phyloP scores from a whole-genome alignment of 164 flowering plant species.

The Chimonanthus praecox region DNA sequence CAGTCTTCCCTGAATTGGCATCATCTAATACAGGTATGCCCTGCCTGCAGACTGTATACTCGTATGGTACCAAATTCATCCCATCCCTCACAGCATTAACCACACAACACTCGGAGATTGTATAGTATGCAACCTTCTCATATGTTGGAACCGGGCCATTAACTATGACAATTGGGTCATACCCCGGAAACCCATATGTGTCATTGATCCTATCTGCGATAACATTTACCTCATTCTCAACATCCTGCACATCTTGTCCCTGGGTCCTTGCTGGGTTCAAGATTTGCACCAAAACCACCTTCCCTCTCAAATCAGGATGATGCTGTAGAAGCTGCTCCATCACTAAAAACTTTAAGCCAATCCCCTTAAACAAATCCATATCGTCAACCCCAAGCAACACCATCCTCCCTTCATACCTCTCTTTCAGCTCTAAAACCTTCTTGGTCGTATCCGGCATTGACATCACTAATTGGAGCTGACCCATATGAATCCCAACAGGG shows the following conservation, averaged over 20 bases:
- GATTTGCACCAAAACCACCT: conserved; percentile 50
- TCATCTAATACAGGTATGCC: conserved; percentile 1
- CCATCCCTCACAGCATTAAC: conserved; percentile 21
- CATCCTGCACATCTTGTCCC: conserved; percentile 42
- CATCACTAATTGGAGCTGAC: conserved; percentile 12
- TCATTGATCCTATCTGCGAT: conserved; percentile 12
- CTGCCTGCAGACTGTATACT: conserved; percentile 17
- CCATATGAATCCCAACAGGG: conserved; percentile 18
- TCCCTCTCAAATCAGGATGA: conserved; percentile 22
- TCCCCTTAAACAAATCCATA: conserved; percentile 59
- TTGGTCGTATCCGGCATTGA: neutral
- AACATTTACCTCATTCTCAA: conserved; percentile 20
- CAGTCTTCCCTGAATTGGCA: neutral
- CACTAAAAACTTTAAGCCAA: conserved; percentile 51
- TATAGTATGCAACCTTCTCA: conserved; percentile 43
- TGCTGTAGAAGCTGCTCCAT: conserved; percentile 33
- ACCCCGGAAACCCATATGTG: conserved; percentile 28
- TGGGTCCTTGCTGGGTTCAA: conserved; percentile 45
- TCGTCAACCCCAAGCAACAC: conserved; percentile 50
- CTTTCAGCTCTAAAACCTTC: conserved; percentile 9
- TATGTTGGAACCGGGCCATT: conserved; percentile 23
- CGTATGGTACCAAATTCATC: conserved; percentile 17
- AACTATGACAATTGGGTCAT: conserved; percentile 40
- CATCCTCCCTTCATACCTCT: conserved; percentile 11
- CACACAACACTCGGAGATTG: conserved; percentile 22